A percentile compares a stretch with the other conserved stretches of the same genome.
phyloP scores from a whole-genome alignment of 2,329 filamentous ascomycete species.

The Aspergillus floridensis region DNA sequence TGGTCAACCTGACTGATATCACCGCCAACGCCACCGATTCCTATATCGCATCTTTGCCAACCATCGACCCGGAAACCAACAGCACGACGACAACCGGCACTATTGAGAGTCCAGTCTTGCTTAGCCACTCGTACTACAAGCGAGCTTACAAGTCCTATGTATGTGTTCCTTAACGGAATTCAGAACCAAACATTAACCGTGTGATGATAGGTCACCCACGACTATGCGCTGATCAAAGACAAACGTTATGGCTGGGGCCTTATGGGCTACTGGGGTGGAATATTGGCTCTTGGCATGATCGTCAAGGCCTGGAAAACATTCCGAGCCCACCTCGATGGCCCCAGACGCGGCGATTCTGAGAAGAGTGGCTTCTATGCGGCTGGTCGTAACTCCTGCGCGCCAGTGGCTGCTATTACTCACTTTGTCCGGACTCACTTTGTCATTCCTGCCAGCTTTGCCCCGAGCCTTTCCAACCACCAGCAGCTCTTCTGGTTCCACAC shows the following conservation, averaged over 20 bases:
- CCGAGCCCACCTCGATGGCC: neutral
- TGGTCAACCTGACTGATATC: neutral
- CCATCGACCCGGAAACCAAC: slow-evolving; percentile 7
- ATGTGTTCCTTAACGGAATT: neutral
- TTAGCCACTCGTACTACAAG: slow-evolving; percentile 13
- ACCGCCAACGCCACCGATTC: slow-evolving; percentile 2
- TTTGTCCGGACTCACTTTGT: slow-evolving; percentile 3
- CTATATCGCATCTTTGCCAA: slow-evolving; percentile 3
- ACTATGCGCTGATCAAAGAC: slow-evolving; percentile 11
- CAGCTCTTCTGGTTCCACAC: slow-evolving; percentile 11
- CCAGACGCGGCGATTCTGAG: neutral
- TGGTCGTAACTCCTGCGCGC: neutral
- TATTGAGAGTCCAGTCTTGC: slow-evolving; percentile 1
- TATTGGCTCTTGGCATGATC: slow-evolving; percentile 12
- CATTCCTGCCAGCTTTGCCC: slow-evolving; percentile 8
- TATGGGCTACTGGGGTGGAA: slow-evolving; percentile 17
- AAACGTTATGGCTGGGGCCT: slow-evolving; percentile 15
- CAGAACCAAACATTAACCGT: neutral
- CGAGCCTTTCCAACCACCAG: slow-evolving; percentile 10
- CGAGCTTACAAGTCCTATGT: slow-evolving; percentile 10
- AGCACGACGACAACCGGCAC: slow-evolving; percentile 5
- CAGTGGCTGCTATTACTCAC: neutral
- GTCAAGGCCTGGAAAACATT: neutral
- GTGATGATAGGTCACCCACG: slow-evolving; percentile 12
- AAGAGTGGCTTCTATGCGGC: neutral